Conservation (phyloP, 495 filamentous ascomycete species). For the Aspergillus biplanus region DNA sequence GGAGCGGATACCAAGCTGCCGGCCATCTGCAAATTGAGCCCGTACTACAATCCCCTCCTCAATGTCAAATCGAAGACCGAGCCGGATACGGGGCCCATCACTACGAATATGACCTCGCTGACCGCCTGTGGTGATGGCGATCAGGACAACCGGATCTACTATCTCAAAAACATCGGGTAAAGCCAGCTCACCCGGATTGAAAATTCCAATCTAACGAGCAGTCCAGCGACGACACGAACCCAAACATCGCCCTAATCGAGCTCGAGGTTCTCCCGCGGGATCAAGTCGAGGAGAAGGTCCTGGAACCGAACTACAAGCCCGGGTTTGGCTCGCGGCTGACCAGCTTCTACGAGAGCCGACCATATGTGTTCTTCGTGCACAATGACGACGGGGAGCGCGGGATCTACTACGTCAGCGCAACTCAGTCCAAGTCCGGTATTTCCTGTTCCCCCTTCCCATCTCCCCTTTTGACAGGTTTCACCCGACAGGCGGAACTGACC, state of each 20-base stretch:
- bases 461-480: not conserved
- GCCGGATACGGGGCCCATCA: not conserved
- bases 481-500: not conserved
- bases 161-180: not conserved
- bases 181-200: not conserved
- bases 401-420: not conserved
- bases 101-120: not conserved
- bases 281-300: not conserved
- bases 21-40: not conserved
- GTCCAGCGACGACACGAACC: not conserved
- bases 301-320: not conserved
- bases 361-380: not conserved
- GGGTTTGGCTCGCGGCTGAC: not conserved
- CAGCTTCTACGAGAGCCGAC: not conserved
- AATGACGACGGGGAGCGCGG: not conserved
- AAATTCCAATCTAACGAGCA: not conserved
- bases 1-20: not conserved
- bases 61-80: not conserved
- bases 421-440: not conserved
- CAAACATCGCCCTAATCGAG: not conserved
- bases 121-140: not conserved
- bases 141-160: not conserved
- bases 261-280: not conserved
- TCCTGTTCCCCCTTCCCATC: not conserved
- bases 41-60: not conserved